Conservation (phyloP, 2,329 filamentous ascomycete genomes). For the Fusarium dimerum region DNA sequence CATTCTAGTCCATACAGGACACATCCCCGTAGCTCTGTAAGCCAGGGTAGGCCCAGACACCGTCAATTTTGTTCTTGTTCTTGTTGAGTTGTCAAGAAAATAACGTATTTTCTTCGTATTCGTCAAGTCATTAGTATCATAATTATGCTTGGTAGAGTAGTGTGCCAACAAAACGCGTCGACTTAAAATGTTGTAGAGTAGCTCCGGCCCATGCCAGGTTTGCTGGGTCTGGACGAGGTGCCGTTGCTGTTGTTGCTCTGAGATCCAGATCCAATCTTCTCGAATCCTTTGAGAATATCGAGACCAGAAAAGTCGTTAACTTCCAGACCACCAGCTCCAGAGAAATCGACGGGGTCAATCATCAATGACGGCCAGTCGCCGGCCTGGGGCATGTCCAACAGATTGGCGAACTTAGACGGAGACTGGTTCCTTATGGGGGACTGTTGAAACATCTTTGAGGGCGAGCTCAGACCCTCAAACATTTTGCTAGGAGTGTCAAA, state of each 20-base stretch:
- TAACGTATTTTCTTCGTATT: constrained; percentile 21
- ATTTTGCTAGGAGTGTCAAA: constrained; percentile 61
- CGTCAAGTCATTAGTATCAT: constrained; percentile 32
- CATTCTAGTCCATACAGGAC: constrained; percentile 26
- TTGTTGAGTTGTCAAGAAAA: constrained; percentile 7
- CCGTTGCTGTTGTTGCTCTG: constrained; percentile 34
- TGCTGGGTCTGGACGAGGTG: constrained; percentile 23
- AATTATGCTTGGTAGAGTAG: constrained; percentile 18
- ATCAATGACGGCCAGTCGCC: constrained; percentile 40
- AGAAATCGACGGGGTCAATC: constrained; percentile 43
- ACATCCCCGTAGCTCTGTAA: constrained; percentile 12
- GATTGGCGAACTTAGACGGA: constrained; percentile 50
- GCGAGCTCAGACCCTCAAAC: constrained; percentile 56
- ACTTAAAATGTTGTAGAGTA: constrained; percentile 34
- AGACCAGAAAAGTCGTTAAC: constrained; percentile 60
- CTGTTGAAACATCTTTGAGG: constrained; percentile 50
- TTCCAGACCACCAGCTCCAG: constrained; percentile 49
- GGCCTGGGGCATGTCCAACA: constrained; percentile 38
- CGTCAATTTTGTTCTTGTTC: constrained; percentile 6
- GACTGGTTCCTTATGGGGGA: constrained; percentile 42
- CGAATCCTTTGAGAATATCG: constrained; percentile 74
- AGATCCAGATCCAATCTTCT: constrained; percentile 64
- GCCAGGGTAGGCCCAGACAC: constrained; percentile 13
- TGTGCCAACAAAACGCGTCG: not conserved
- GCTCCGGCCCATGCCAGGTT: constrained; percentile 33